Evolutionary conservation across 2,329 filamentous ascomycete species (phyloP).

Genomic region (Elsinoe batatas): DNA sequence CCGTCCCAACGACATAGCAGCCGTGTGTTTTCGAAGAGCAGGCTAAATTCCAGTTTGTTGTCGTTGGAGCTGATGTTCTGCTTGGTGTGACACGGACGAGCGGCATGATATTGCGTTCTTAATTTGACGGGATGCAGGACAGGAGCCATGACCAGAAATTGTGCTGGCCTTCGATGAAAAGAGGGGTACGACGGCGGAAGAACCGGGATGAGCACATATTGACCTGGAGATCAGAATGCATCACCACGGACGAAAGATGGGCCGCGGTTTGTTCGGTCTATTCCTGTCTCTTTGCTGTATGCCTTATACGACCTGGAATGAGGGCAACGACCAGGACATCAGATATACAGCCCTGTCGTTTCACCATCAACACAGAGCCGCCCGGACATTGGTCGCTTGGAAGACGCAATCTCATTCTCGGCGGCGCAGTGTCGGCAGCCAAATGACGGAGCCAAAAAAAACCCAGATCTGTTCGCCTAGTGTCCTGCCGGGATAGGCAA

Average conservation of each 20-base stretch:
- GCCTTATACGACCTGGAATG: neutral
- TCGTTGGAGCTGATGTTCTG: too few species aligned
- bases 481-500: slow-evolving; percentile 2
- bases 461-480: neutral
- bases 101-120: too few species aligned
- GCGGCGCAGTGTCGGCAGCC: neutral
- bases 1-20: too few species aligned
- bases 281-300: neutral
- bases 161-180: neutral
- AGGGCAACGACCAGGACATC: neutral
- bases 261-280: neutral
- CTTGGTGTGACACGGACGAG: too few species aligned
- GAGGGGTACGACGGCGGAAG: neutral
- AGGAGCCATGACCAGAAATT: too few species aligned
- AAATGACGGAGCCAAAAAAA: slow-evolving; percentile 3
- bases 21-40: too few species aligned
- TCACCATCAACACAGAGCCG: slow-evolving; percentile 1
- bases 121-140: too few species aligned
- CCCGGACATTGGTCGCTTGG: neutral
- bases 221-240: too few species aligned
- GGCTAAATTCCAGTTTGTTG: too few species aligned
- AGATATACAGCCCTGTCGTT: slow-evolving; percentile 4
- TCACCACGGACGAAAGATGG: neutral
- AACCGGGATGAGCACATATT: neutral
- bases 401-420: slow-evolving; percentile 1